Conservation (phyloP, 805 yeast species). For the Jamesozyma rosinii region DNA sequence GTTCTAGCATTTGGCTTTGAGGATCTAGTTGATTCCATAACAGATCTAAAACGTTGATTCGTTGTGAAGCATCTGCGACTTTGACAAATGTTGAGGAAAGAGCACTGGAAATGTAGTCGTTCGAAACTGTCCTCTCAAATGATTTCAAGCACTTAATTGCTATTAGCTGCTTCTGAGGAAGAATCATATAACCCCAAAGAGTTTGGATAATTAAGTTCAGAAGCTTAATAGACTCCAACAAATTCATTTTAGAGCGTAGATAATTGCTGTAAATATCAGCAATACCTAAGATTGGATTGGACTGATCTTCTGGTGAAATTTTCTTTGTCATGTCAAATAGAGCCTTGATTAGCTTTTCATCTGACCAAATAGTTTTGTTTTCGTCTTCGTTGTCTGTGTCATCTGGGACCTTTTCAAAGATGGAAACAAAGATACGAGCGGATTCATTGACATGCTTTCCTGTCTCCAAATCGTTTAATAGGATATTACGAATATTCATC, state of each 20-base stretch:
- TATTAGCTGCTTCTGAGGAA: conserved; percentile 55
- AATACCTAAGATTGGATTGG: conserved; percentile 16
- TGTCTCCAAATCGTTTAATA: conserved; percentile 16
- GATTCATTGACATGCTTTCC: conserved; percentile 24
- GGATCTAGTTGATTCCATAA: conserved; percentile 67
- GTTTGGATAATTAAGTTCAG: conserved; percentile 29
- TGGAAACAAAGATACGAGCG: conserved; percentile 30
- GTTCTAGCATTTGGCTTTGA: conserved; percentile 32
- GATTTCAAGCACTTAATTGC: conserved; percentile 56
- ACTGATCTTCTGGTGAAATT: background rate
- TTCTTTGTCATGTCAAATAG: background rate
- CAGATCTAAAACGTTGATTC: conserved; percentile 48
- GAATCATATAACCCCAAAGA: conserved; percentile 48
- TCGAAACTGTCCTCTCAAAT: conserved; percentile 45
- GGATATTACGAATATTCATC: conserved; percentile 24
- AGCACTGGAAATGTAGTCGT: conserved; percentile 63
- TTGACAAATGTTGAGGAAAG: conserved; percentile 46
- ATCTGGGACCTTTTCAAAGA: conserved; percentile 42
- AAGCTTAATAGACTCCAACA: conserved; percentile 17
- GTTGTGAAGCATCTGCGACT: conserved; percentile 30
- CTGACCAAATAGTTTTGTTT: conserved; percentile 24
- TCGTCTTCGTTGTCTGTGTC: background rate
- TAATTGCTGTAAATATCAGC: conserved; percentile 26
- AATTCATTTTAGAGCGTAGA: conserved; percentile 21
- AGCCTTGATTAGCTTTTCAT: conserved; percentile 26